A percentile compares a stretch with the other conserved stretches of the same genome.
Evolutionary conservation across 352 stramenopile genomes (phyloP).

Genomic region (Phytophthora hybrid): DNA sequence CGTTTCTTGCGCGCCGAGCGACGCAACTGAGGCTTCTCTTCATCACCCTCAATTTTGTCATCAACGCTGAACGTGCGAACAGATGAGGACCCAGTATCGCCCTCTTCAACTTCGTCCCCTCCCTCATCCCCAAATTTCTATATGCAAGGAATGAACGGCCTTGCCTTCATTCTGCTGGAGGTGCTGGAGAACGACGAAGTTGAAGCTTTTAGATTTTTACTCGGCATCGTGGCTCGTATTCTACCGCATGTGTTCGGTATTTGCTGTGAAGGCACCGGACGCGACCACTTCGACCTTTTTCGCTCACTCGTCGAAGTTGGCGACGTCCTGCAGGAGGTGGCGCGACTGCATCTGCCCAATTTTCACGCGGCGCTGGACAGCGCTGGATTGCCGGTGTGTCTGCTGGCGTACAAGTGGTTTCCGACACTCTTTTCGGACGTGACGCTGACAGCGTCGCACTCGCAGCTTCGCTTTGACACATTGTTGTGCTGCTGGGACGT

Average conservation of each 20-base stretch:
- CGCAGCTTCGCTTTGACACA: constrained; percentile 79
- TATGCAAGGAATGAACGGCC: constrained; percentile 89
- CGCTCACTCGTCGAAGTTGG: constrained; percentile 78
- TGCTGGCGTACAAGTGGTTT: constrained; percentile 92
- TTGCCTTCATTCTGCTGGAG: constrained; percentile 80
- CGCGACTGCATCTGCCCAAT: constrained; percentile 66
- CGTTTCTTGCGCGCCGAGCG: too few species aligned
- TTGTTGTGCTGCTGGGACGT: constrained; percentile 84
- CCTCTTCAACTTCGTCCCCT: constrained; percentile 30
- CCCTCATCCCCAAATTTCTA: constrained; percentile 61
- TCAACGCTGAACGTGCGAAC: constrained; percentile 56
- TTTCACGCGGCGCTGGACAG: constrained; percentile 66
- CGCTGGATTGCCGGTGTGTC: constrained; percentile 72
- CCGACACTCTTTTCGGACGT: constrained; percentile 89
- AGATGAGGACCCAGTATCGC: constrained; percentile 39
- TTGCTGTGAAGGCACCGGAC: constrained; percentile 43
- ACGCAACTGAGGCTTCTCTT: too few species aligned
- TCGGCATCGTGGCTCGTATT: constrained; percentile 68
- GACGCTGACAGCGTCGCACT: constrained; percentile 76
- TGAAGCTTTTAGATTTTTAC: constrained; percentile 65
- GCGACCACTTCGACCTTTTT: constrained; percentile 77
- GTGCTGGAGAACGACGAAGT: constrained; percentile 67
- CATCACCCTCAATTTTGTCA: too few species aligned
- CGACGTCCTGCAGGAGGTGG: constrained; percentile 76
- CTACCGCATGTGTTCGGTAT: constrained; percentile 84